phyloP scores from a whole-genome alignment of 129 eudicot genomes.

The Dittrichia graveolens region DNA sequence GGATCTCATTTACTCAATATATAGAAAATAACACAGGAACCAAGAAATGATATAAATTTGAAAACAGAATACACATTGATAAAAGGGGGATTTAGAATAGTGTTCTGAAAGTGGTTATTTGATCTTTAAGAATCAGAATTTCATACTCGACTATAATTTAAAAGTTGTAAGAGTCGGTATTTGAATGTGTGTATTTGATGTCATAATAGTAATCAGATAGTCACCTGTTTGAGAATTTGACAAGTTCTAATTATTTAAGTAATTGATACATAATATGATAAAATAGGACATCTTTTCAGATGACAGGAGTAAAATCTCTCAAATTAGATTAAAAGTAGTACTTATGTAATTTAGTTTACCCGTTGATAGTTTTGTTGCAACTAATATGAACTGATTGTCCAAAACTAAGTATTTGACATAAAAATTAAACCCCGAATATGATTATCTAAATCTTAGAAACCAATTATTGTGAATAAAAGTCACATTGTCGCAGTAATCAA shows the following conservation, averaged over 20 bases:
- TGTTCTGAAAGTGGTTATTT: background rate
- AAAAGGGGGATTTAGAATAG: background rate
- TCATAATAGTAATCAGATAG: background rate
- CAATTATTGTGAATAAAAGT: too few species aligned
- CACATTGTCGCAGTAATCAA: background rate
- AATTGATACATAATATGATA: background rate
- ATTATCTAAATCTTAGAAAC: too few species aligned
- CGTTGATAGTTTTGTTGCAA: too few species aligned
- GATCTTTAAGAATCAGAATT: background rate
- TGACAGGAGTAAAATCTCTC: too few species aligned
- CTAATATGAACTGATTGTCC: too few species aligned
- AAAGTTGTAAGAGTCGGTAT: background rate
- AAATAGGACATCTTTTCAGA: background rate
- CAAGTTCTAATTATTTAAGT: background rate
- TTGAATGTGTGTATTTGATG: background rate
- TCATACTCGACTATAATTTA: background rate
- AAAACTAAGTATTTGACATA: too few species aligned
- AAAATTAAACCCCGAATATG: too few species aligned
- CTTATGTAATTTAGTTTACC: too few species aligned
- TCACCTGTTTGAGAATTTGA: background rate
- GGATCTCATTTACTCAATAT: constrained; percentile 2
- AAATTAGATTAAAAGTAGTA: too few species aligned
- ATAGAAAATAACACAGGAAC: background rate
- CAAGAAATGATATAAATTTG: background rate
- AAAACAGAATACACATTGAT: background rate